A percentile compares a stretch with the other conserved stretches of the same genome.
Conservation (phyloP, 2,329 filamentous ascomycete genomes). For the Clonostachys solani region DNA sequence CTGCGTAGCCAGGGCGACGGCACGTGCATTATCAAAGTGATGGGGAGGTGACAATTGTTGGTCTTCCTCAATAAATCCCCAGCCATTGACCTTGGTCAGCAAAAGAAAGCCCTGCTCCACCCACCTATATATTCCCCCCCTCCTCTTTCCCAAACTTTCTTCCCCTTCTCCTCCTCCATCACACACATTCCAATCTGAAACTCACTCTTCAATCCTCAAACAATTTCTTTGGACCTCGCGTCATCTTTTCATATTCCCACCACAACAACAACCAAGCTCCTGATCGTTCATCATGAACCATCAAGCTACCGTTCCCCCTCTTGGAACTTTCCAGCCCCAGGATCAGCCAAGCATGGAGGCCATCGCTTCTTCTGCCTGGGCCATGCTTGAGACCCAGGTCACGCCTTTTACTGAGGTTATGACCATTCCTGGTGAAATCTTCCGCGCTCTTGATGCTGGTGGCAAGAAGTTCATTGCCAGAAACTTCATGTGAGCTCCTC, state of each 20-base stretch:
- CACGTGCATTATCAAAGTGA: too few species aligned
- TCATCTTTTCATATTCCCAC: neutral
- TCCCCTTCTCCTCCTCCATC: neutral
- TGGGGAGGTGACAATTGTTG: too few species aligned
- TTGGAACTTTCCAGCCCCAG: neutral
- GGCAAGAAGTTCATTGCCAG: constrained; percentile 1
- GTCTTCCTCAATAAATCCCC: too few species aligned
- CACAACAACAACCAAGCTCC: neutral
- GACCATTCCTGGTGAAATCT: neutral
- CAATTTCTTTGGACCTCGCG: neutral
- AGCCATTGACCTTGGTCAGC: too few species aligned
- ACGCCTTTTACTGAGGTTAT: constrained; percentile 1
- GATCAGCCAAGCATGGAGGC: neutral
- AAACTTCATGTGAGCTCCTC: constrained; percentile 2
- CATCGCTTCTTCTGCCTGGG: neutral
- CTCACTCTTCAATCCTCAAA: neutral
- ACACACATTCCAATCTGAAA: neutral
- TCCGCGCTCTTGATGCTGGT: neutral
- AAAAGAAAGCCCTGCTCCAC: too few species aligned
- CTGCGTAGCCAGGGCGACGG: too few species aligned
- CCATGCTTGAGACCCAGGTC: neutral
- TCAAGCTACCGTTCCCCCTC: too few species aligned
- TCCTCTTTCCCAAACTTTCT: neutral
- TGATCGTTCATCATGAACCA: neutral
- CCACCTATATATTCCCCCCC: neutral